These are phyloP conservation scores for Lathyrus sativus DNA, from an alignment of 306 rosid species.

Conservation along the genomic window DNA sequence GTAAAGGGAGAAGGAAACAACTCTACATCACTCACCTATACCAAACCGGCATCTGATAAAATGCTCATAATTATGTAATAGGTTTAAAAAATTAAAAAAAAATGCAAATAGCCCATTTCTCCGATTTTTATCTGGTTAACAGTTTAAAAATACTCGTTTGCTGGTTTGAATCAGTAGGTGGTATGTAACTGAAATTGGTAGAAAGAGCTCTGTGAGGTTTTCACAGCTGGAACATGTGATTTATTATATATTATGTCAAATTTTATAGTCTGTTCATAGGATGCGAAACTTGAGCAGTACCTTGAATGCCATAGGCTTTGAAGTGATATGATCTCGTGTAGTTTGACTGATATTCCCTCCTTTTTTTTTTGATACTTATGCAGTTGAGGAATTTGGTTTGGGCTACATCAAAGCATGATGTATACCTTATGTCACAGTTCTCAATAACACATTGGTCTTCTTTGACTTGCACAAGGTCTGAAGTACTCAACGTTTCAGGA, in stretches of 20 bases:
- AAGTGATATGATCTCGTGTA: constrained; percentile 22
- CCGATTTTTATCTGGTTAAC: constrained; percentile 5
- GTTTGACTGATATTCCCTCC: constrained; percentile 18
- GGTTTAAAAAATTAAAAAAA: background rate
- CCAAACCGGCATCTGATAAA: background rate
- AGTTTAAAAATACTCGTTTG: background rate
- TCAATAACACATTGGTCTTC: constrained; percentile 76
- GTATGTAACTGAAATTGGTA: background rate
- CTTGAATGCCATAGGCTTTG: constrained; percentile 8
- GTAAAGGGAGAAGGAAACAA: background rate
- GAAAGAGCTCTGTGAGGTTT: background rate
- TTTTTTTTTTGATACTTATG: constrained; percentile 30
- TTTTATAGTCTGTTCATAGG: constrained; percentile 6
- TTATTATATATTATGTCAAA: constrained; percentile 23
- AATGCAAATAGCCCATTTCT: background rate
- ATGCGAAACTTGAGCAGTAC: constrained; percentile 23
- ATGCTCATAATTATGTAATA: constrained; percentile 10
- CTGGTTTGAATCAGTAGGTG: constrained; percentile 8
- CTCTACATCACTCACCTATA: constrained; percentile 8
- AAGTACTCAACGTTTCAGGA: constrained; percentile 72
- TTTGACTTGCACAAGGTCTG: constrained; percentile 55
- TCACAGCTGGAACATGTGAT: background rate
- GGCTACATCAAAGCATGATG: constrained; percentile 87
- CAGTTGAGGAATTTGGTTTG: constrained; percentile 92
- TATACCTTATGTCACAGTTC: constrained; percentile 70